Conservation (phyloP, 1,284 basidiomycete genomes). For the Austroboletus niveus region DNA sequence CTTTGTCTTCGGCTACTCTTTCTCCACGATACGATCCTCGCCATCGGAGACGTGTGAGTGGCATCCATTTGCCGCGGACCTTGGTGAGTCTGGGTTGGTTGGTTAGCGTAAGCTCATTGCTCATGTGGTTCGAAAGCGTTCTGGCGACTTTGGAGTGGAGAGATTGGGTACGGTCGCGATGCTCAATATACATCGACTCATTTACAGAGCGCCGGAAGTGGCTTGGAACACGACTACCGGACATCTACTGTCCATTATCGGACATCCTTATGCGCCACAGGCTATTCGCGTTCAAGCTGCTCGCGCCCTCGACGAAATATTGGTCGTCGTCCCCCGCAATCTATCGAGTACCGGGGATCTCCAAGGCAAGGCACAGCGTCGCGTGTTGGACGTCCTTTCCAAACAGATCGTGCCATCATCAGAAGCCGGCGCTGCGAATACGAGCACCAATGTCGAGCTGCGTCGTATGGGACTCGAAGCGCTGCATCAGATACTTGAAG, state of each 20-base stretch:
- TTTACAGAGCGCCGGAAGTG: conserved; percentile 74
- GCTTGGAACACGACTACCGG: conserved; percentile 82
- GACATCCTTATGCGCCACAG: conserved; percentile 67
- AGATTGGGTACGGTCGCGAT: conserved; percentile 79
- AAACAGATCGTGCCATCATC: conserved; percentile 70
- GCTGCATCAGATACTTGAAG: conserved; percentile 85
- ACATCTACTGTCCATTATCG: conserved; percentile 76
- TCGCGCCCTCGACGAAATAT: conserved; percentile 78
- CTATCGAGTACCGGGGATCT: conserved; percentile 58
- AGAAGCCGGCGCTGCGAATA: conserved; percentile 36
- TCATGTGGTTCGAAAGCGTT: conserved; percentile 44
- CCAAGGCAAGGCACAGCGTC: conserved; percentile 72
- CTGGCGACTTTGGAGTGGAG: conserved; percentile 84
- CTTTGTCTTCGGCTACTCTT: conserved; percentile 35
- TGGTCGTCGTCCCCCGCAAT: conserved; percentile 70
- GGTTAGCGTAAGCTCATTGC: background rate
- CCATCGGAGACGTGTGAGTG: conserved; percentile 77
- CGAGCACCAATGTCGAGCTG: conserved; percentile 68
- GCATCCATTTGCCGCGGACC: conserved; percentile 76
- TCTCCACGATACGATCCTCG: conserved; percentile 44
- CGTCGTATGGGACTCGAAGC: conserved; percentile 86
- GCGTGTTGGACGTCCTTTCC: conserved; percentile 80
- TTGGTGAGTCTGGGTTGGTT: conserved; percentile 48
- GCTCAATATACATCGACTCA: conserved; percentile 84
- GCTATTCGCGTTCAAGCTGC: conserved; percentile 86